Base-by-base conservation (phyloP, 2,329 filamentous ascomycete genomes). In the Domatiomyces catenatus region DNA sequence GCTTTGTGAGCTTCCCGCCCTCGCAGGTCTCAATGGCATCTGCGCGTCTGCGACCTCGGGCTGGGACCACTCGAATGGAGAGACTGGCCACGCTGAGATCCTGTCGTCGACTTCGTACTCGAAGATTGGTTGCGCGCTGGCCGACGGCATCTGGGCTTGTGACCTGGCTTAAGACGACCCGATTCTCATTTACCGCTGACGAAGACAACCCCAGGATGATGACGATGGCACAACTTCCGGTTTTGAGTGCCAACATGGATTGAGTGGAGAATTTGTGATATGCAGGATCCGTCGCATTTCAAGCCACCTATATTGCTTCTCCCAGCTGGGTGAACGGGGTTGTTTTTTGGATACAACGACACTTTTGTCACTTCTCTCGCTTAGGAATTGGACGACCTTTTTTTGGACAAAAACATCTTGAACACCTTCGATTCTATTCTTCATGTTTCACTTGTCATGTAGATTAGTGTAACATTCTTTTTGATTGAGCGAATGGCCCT, bases 1-100 rank as follows among this genome's bases (percentile, higher is more conserved):
- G 58, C 55, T 60, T n/a, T 60, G 58, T 50, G 58, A 60, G 36
- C 42, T 57, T 19, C 57, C 57, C 26, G 42, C 44, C 2, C 51
- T 55, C 1, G 48, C 55, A 3, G 58, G 58, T 18, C 47, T 58
- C 36, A 26, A 57, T 51, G 55, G 56, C 39, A 50, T 58, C 46
- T 59, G 58, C 52, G 19, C 47, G 17, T 53, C 56, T 12, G 48
- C 22, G 5, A 50, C 56, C 39, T 43, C 53, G 22, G 58, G 58
- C 3, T 59, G 58, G 58, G 48, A 48, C 43, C 54, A 59, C 48
- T 20, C 28, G 12, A 49, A 47, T n/a, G 58, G 56, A 12, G 48
- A 59, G 47, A 55, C 53, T 3, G 58, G 58, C 4, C 58, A 59
- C 28, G 58, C 58, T 7, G 48, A 54, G 8, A 59, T 59, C 28